These are phyloP conservation scores for Cruciata laevipes DNA, from an alignment of 257 asterid species.

Conservation along the genomic window DNA sequence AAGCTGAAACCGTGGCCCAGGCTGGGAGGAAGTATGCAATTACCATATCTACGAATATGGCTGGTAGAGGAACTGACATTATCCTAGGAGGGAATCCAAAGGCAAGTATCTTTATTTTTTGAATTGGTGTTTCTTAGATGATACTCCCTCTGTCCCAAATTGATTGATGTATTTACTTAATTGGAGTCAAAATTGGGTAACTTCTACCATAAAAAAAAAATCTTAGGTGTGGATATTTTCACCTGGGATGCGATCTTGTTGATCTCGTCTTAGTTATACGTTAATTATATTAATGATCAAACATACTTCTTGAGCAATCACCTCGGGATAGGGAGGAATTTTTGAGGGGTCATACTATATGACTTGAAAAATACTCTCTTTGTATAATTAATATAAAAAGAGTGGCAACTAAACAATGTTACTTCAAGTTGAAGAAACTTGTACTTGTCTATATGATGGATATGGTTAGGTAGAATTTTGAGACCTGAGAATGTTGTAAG, in stretches of 20 bases:
- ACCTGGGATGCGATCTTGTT: neutral
- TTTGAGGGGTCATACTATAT: slow-evolving; percentile 2
- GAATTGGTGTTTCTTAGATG: neutral
- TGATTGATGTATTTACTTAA: neutral
- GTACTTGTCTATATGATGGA: neutral
- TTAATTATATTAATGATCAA: neutral
- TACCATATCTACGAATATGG: slow-evolving; percentile 97
- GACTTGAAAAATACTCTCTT: neutral
- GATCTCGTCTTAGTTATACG: no score
- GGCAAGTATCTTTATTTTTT: slow-evolving; percentile 34
- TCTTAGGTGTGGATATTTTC: neutral
- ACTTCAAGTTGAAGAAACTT: neutral
- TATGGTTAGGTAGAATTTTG: neutral
- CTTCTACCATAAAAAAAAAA: neutral
- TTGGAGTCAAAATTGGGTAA: no score
- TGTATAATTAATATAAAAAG: neutral
- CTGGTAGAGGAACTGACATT: slow-evolving; percentile 98
- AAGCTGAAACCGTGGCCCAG: slow-evolving; percentile 95
- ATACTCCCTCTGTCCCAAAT: neutral
- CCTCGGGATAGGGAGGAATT: slow-evolving; percentile 2
- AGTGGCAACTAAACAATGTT: neutral
- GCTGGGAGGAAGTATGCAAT: slow-evolving; percentile 95
- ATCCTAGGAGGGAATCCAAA: slow-evolving; percentile 99
- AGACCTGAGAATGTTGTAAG: neutral
- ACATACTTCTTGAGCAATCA: neutral